A percentile compares a stretch with the other conserved stretches of the same genome.
Conservation (phyloP, 805 yeast genomes). For the Pachysolen tannophilus region DNA sequence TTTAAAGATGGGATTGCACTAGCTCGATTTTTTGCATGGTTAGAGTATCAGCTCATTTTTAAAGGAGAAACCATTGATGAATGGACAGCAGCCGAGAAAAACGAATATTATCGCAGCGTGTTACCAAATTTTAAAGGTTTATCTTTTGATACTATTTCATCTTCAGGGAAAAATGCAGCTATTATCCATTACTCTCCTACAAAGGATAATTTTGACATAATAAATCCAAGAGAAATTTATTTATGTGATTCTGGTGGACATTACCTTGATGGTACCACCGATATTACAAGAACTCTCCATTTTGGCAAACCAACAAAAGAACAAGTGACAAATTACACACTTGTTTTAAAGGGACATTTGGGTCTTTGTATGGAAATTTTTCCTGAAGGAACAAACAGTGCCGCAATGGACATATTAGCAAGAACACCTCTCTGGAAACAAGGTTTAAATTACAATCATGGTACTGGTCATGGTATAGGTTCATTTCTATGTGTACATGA, state of each 20-base stretch:
- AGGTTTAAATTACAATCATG: conserved; percentile 87
- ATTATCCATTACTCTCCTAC: conserved; percentile 73
- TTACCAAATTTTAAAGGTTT: conserved; percentile 49
- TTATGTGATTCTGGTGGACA: conserved; percentile 90
- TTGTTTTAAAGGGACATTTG: conserved; percentile 87
- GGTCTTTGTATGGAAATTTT: conserved; percentile 76
- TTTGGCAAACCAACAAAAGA: conserved; percentile 50
- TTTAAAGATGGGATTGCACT: conserved; percentile 76
- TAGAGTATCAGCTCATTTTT: conserved; percentile 48
- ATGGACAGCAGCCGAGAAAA: conserved; percentile 46
- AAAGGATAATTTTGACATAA: conserved; percentile 42
- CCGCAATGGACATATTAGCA: conserved; percentile 72
- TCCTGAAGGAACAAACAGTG: conserved; percentile 70
- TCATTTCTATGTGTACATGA: conserved; percentile 88
- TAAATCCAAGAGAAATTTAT: conserved; percentile 63
- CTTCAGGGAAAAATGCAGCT: conserved; percentile 70
- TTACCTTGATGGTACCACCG: conserved; percentile 82
- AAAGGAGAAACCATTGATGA: conserved; percentile 41
- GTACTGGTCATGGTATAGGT: conserved; percentile 98
- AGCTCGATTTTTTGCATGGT: conserved; percentile 73
- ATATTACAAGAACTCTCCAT: conserved; percentile 83
- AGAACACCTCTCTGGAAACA: conserved; percentile 74
- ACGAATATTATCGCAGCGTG: conserved; percentile 36
- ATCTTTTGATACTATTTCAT: conserved; percentile 70
- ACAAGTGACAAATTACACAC: conserved; percentile 62